phyloP scores from a whole-genome alignment of 2,329 filamentous ascomycete species.

The Trematosphaeria pertusa region DNA sequence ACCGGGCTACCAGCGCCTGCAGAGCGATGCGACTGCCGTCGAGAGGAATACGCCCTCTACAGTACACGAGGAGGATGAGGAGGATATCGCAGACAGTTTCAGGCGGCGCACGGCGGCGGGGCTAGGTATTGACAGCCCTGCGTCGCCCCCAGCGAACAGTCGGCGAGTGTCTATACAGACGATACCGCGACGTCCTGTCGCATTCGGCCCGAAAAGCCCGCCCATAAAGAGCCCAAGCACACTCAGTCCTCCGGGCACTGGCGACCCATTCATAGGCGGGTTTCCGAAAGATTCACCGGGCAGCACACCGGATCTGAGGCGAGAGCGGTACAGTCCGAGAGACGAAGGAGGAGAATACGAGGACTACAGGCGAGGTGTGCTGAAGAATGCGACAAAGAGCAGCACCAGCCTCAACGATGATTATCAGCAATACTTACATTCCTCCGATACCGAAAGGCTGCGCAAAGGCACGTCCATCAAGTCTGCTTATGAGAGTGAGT shows the following conservation, averaged over 20 bases:
- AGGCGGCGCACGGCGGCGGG: slow-evolving; percentile 30
- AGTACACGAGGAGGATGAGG: slow-evolving; percentile 41
- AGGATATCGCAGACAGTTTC: slow-evolving; percentile 37
- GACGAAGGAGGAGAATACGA: slow-evolving; percentile 34
- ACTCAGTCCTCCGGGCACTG: slow-evolving; percentile 34
- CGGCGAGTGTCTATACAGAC: slow-evolving; percentile 30
- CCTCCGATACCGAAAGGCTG: slow-evolving; percentile 30
- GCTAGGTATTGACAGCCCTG: slow-evolving; percentile 42
- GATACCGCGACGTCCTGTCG: slow-evolving; percentile 27
- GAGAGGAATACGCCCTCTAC: slow-evolving; percentile 37
- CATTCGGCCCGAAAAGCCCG: slow-evolving; percentile 24
- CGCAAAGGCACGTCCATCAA: slow-evolving; percentile 36
- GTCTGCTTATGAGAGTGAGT: slow-evolving; percentile 43
- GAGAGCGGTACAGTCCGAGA: slow-evolving; percentile 38
- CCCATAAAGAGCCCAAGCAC: slow-evolving; percentile 26
- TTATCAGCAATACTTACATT: slow-evolving; percentile 38
- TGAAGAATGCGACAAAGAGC: slow-evolving; percentile 26
- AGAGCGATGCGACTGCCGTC: slow-evolving; percentile 42
- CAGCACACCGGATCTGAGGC: slow-evolving; percentile 42
- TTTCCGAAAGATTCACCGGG: slow-evolving; percentile 35
- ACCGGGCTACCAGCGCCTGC: slow-evolving; percentile 45
- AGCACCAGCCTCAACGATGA: slow-evolving; percentile 30
- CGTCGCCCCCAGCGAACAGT: slow-evolving; percentile 10
- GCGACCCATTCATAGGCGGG: slow-evolving; percentile 35
- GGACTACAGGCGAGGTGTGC: slow-evolving; percentile 32